Evolutionary conservation across 768 basidiomycete genomes (phyloP), one percentile per base, ranked within the genome.

Genomic region (Amanita inopinata): DNA sequence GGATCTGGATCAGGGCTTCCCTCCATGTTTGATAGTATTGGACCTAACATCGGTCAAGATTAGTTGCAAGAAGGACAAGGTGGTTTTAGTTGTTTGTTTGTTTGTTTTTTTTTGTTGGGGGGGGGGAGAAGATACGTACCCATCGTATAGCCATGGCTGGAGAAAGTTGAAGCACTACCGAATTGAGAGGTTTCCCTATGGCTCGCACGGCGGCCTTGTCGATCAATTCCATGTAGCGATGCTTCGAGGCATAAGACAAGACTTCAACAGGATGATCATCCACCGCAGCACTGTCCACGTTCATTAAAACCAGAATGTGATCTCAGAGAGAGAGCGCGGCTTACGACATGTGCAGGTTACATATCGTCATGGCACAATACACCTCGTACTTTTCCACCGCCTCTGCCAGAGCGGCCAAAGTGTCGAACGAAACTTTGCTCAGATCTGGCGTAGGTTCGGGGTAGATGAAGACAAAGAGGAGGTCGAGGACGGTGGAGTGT

Each of bases 321-420:
- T 35, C 33, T 9, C 6, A 14, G 17, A 14, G 6, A 6, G 15
- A 35, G 7, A 35, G 15, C n/a, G 17, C 33, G 17, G 23, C 43
- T 20, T 27, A 53, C 56, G 40, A 34, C 49, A 58, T 50, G 12
- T 33, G 17, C 5, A 51, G 49, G 3, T 38, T 33, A 23, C 50
- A 55, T 4, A 49, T 35, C 14, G 49, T 52, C 51, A 58, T 58
- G 24, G 56, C 55, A 11, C 45, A 43, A 38, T 48, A 58, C 8
- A 55, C 51, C 5, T 35, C 40, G 25, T 58, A 58, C 30, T 54
- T 56, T 38, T 57, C 51, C 8, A 52, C 56, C 4, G 56, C 56
- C 37, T 56, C 54, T 3, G 51, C 51, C 9, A 58, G 31, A 5
- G 27, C 0, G 20, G 40, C 41, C 12, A 56, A 35, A 0, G 43